phyloP scores from a whole-genome alignment of 768 basidiomycete species.

The Panaeolus papilionaceus region DNA sequence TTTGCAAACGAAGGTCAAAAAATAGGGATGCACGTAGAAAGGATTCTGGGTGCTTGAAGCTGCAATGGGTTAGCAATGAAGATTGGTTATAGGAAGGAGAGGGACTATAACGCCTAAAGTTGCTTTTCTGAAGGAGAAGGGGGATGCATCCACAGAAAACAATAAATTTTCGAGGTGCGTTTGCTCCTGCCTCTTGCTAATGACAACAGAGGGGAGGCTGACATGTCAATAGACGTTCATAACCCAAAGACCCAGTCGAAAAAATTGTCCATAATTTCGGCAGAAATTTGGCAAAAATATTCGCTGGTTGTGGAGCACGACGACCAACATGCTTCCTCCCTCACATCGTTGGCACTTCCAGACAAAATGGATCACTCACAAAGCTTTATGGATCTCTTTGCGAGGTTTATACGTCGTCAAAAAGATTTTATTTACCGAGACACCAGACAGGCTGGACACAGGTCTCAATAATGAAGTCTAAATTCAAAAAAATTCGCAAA shows the following conservation, averaged over 20 bases:
- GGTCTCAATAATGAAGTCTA: conserved; percentile 10
- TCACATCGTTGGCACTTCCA: neutral
- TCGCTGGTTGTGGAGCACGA: neutral
- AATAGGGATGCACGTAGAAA: neutral
- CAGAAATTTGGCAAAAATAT: conserved; percentile 7
- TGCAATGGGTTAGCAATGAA: neutral
- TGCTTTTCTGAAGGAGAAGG: neutral
- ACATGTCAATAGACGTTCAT: neutral
- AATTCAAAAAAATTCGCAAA: conserved; percentile 11
- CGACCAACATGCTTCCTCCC: neutral
- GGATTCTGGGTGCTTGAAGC: neutral
- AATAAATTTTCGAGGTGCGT: neutral
- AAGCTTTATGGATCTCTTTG: neutral
- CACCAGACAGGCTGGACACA: neutral
- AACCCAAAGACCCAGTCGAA: neutral
- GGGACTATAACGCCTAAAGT: neutral
- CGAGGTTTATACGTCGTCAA: neutral
- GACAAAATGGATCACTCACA: conserved; percentile 5
- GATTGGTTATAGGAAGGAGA: neutral
- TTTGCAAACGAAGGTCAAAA: neutral
- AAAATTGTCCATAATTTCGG: conserved; percentile 5
- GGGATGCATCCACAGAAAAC: neutral
- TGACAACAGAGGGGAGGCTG: neutral
- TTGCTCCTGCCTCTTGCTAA: neutral
- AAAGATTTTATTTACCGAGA: conserved; percentile 6